Conservation (phyloP, 75 land plant species). For the Pinus tabuliformis region DNA sequence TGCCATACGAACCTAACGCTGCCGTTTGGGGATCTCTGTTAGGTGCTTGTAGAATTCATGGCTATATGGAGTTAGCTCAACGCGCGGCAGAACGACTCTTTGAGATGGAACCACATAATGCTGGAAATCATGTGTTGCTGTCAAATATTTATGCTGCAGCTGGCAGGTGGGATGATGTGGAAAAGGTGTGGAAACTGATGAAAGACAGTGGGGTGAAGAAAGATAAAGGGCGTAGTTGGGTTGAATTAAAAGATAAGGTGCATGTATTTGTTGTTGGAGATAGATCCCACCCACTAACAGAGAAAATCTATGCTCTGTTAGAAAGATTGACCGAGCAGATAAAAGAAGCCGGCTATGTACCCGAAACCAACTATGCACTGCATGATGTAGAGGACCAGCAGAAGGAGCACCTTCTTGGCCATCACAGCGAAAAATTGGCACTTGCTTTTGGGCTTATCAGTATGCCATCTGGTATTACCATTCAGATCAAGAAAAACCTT, state of each 20-base stretch:
- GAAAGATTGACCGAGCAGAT: not conserved
- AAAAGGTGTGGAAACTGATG: constrained; percentile 6
- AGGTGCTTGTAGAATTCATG: constrained; percentile 22
- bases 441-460: no score
- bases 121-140: constrained; percentile 14
- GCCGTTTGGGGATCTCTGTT: constrained; percentile 16
- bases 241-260: constrained; percentile 15
- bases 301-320: not conserved
- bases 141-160: constrained; percentile 26
- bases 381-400: not conserved
- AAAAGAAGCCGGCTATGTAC: not conserved
- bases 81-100: constrained; percentile 13
- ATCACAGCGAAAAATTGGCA: no score
- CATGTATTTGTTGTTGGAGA: constrained; percentile 13
- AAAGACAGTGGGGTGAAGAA: constrained; percentile 6
- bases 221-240: constrained; percentile 17
- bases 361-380: not conserved
- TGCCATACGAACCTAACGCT: constrained; percentile 26
- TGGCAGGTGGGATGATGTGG: constrained; percentile 14
- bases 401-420: not conserved
- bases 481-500: no score
- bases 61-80: constrained; percentile 14
- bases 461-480: no score
- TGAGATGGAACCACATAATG: constrained; percentile 15
- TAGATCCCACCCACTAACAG: not conserved